Percentiles rank a stretch among this genome's conserved stretches.
Evolutionary conservation across 2,329 filamentous ascomycete genomes (phyloP).

Genomic region (Exserohilum turcica): DNA sequence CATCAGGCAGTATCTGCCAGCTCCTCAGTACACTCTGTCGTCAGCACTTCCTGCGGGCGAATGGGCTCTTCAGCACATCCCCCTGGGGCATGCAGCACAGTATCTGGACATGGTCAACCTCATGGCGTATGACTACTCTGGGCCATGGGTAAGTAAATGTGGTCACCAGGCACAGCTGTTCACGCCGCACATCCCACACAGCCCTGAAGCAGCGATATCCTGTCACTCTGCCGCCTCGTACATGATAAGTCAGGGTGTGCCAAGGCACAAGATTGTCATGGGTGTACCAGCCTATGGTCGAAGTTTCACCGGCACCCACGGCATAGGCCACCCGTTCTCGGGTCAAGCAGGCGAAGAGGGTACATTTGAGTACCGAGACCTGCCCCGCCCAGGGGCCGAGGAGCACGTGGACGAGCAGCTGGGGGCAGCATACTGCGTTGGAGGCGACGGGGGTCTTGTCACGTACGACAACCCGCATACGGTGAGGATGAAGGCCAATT

Average conservation of each 20-base stretch:
- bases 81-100: conserved; percentile 65
- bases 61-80: conserved; percentile 70
- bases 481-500: conserved; percentile 74
- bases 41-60: conserved; percentile 72
- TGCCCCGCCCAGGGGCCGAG: conserved; percentile 65
- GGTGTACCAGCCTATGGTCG: conserved; percentile 78
- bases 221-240: conserved; percentile 71
- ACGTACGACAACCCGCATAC: conserved; percentile 80
- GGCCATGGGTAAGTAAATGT: conserved; percentile 68
- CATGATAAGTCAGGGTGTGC: conserved; percentile 68
- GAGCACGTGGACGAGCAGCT: conserved; percentile 71
- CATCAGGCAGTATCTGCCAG: conserved; percentile 69
- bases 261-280: conserved; percentile 72
- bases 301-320: conserved; percentile 70
- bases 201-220: conserved; percentile 62
- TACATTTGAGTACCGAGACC: conserved; percentile 73
- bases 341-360: conserved; percentile 65
- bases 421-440: conserved; percentile 73
- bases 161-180: conserved; percentile 81
- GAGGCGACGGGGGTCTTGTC: conserved; percentile 76
- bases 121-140: conserved; percentile 80
- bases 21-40: conserved; percentile 71
- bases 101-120: conserved; percentile 78
- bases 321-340: conserved; percentile 66
- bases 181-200: conserved; percentile 58